A percentile compares a stretch with the other conserved stretches of the same genome.
Conservation (phyloP, 352 stramenopile genomes). For the Phytophthora cactorum region DNA sequence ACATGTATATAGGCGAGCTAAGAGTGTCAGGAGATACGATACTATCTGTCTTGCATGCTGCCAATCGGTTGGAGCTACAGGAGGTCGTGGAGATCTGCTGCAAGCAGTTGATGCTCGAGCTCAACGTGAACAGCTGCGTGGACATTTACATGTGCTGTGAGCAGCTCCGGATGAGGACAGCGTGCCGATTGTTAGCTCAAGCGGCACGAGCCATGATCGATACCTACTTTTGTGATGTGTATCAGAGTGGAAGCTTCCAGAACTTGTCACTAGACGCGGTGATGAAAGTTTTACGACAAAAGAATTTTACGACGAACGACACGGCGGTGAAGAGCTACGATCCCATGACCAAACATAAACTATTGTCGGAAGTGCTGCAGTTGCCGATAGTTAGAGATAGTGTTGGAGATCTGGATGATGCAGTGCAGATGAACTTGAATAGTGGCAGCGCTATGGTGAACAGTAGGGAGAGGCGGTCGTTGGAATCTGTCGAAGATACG, state of each 20-base stretch:
- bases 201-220: constrained; percentile 69
- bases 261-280: constrained; percentile 52
- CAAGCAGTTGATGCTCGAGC: constrained; percentile 74
- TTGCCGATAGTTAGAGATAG: not conserved
- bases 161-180: constrained; percentile 51
- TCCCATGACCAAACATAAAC: constrained; percentile 36
- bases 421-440: constrained; percentile 2
- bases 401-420: no score
- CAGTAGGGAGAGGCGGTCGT: constrained; percentile 34
- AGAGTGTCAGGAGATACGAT: constrained; percentile 62
- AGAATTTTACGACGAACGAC: constrained; percentile 33
- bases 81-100: constrained; percentile 78
- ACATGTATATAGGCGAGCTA: constrained; percentile 78
- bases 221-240: constrained; percentile 65
- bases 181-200: constrained; percentile 59
- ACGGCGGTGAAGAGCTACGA: constrained; percentile 56
- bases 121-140: constrained; percentile 69
- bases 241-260: constrained; percentile 62
- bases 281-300: constrained; percentile 50
- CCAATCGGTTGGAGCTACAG: constrained; percentile 74
- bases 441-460: constrained; percentile 53
- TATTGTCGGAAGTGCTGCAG: constrained; percentile 28
- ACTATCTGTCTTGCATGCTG: constrained; percentile 62
- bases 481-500: constrained; percentile 3
- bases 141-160: constrained; percentile 79